phyloP scores from a whole-genome alignment of 345 rosid genomes.

The Erucastrum elatum region DNA sequence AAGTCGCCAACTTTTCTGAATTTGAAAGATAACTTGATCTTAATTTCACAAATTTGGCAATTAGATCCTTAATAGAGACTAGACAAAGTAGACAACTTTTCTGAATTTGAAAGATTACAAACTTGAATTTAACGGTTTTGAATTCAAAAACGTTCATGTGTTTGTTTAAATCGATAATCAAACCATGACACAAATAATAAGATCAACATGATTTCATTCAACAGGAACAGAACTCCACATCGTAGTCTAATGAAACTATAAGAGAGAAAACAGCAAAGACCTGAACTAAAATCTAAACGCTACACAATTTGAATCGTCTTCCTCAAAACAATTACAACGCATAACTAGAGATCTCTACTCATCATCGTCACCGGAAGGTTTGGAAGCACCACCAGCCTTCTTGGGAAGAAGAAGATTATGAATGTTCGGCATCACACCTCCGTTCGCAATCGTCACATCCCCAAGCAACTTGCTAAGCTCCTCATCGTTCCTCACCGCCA shows the following conservation, averaged over 20 bases:
- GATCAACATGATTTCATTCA: not conserved
- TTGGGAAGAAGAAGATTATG: conserved; percentile 90
- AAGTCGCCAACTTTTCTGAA: too few species aligned
- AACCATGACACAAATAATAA: too few species aligned
- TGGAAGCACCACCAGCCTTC: conserved; percentile 60
- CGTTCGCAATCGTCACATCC: conserved; percentile 87
- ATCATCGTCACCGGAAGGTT: conserved; percentile 62
- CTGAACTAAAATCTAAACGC: conserved; percentile 2
- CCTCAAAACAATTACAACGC: not conserved
- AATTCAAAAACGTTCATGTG: too few species aligned
- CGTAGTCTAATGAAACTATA: not conserved
- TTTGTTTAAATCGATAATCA: too few species aligned
- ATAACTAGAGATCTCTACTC: not conserved
- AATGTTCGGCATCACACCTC: conserved; percentile 96
- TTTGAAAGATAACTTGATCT: too few species aligned
- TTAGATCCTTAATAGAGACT: too few species aligned
- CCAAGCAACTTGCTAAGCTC: conserved; percentile 91
- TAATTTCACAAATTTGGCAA: too few species aligned
- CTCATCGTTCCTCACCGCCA: conserved; percentile 90
- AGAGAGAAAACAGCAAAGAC: not conserved
- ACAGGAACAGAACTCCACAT: not conserved
- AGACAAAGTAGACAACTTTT: too few species aligned
- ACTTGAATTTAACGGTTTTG: too few species aligned
- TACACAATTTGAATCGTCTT: not conserved
- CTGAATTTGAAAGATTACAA: too few species aligned